Evolutionary conservation across 345 rosid genomes (phyloP).

Genomic region (Nasturtium officinale): DNA sequence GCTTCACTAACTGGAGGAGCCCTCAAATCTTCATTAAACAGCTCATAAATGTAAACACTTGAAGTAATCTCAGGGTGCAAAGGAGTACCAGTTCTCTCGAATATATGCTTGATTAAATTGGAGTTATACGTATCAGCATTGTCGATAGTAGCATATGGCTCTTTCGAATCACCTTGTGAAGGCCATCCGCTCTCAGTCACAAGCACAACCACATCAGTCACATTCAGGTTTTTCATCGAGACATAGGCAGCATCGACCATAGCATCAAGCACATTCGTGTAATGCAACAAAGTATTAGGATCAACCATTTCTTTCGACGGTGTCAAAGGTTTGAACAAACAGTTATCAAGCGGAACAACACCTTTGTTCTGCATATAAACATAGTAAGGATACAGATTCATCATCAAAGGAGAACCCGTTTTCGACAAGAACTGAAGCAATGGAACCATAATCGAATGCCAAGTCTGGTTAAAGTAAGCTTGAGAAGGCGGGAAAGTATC

Average conservation of each 20-base stretch:
- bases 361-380: slow-evolving; percentile 96
- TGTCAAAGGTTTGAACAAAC: slow-evolving; percentile 85
- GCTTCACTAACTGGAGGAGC: slow-evolving; percentile 80
- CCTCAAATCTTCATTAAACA: slow-evolving; percentile 89
- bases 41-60: slow-evolving; percentile 74
- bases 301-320: slow-evolving; percentile 97
- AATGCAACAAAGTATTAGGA: slow-evolving; percentile 90
- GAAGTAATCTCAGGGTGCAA: slow-evolving; percentile 82
- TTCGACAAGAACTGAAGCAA: slow-evolving; percentile 79
- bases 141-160: slow-evolving; percentile 83
- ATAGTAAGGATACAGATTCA: slow-evolving; percentile 96
- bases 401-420: slow-evolving; percentile 87
- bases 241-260: slow-evolving; percentile 93
- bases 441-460: slow-evolving; percentile 65
- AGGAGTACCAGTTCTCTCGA: slow-evolving; percentile 80
- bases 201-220: slow-evolving; percentile 76
- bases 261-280: slow-evolving; percentile 92
- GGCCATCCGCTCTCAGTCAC: slow-evolving; percentile 97
- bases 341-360: slow-evolving; percentile 86
- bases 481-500: slow-evolving; percentile 96
- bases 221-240: slow-evolving; percentile 86
- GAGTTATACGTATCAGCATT: slow-evolving; percentile 90
- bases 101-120: slow-evolving; percentile 86
- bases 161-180: slow-evolving; percentile 72
- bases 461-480: slow-evolving; percentile 88